These are phyloP conservation scores for Nakazawaea holstii DNA, from an alignment of 805 yeast genomes.

Conservation along the genomic window DNA sequence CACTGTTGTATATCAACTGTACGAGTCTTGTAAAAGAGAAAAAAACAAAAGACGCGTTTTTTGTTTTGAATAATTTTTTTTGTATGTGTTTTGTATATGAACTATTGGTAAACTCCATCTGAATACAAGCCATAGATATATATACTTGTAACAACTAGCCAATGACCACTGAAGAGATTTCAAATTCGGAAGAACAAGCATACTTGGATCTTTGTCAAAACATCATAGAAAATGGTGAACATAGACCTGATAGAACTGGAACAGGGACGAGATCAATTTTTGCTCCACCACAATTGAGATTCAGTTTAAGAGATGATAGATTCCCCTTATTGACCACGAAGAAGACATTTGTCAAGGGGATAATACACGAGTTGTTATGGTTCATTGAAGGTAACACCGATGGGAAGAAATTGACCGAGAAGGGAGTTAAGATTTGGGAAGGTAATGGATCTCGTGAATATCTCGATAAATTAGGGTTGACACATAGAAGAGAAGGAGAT, in stretches of 20 bases:
- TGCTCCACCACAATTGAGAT: slow-evolving; percentile 94
- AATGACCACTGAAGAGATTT: slow-evolving; percentile 1
- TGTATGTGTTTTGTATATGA: too few species aligned
- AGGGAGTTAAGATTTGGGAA: slow-evolving; percentile 97
- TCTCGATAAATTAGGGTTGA: slow-evolving; percentile 76
- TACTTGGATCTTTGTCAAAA: slow-evolving; percentile 76
- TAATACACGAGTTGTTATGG: slow-evolving; percentile 89
- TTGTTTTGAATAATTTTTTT: neutral
- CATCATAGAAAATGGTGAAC: slow-evolving; percentile 81
- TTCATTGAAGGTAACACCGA: slow-evolving; percentile 88
- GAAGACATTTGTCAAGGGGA: slow-evolving; percentile 83
- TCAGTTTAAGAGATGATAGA: slow-evolving; percentile 61
- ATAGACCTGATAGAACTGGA: slow-evolving; percentile 94
- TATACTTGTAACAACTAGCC: neutral
- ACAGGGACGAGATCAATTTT: slow-evolving; percentile 90
- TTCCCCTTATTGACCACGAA: slow-evolving; percentile 93
- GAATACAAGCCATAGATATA: too few species aligned
- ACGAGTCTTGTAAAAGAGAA: neutral
- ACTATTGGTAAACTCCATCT: neutral
- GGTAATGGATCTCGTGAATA: slow-evolving; percentile 95
- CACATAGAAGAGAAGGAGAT: slow-evolving; percentile 84
- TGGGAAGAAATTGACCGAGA: slow-evolving; percentile 68
- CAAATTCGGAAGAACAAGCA: slow-evolving; percentile 66
- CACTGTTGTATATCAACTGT: neutral
- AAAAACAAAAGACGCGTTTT: neutral